Percentiles rank a stretch among this genome's conserved stretches.
phyloP scores from a whole-genome alignment of 306 rosid species.

The Begonia fuchsioides region DNA sequence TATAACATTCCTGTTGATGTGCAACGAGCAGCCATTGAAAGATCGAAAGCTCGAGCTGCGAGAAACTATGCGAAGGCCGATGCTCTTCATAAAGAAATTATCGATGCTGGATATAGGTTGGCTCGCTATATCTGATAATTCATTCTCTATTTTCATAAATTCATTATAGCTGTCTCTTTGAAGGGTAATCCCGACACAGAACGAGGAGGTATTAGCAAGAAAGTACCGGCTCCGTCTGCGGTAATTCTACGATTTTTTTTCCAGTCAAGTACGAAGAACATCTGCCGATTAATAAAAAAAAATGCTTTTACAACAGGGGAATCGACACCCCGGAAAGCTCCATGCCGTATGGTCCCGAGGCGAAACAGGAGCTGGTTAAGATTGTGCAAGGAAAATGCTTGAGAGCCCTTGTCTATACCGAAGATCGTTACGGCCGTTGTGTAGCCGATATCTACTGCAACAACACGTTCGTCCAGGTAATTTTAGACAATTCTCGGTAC shows the following conservation, averaged over 20 bases:
- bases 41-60: slow-evolving; percentile 43
- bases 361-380: slow-evolving; percentile 46
- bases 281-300: no score
- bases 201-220: slow-evolving; percentile 53
- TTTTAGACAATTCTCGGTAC: no score
- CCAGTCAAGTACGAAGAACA: no score
- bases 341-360: slow-evolving; percentile 83
- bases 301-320: slow-evolving; percentile 50
- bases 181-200: slow-evolving; percentile 42
- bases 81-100: slow-evolving; percentile 55
- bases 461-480: slow-evolving; percentile 68
- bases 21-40: slow-evolving; percentile 28
- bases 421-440: slow-evolving; percentile 78
- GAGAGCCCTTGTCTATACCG: slow-evolving; percentile 57
- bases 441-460: slow-evolving; percentile 70
- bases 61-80: slow-evolving; percentile 43
- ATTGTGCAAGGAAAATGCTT: slow-evolving; percentile 57
- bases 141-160: no score
- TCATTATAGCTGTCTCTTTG: no score
- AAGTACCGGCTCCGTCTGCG: slow-evolving; percentile 79
- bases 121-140: slow-evolving; percentile 1
- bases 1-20: slow-evolving; percentile 43
- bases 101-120: slow-evolving; percentile 68
- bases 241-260: no score
- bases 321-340: slow-evolving; percentile 77